phyloP scores from a whole-genome alignment of 495 filamentous ascomycete genomes.

The Tetracladium marchalianum region DNA sequence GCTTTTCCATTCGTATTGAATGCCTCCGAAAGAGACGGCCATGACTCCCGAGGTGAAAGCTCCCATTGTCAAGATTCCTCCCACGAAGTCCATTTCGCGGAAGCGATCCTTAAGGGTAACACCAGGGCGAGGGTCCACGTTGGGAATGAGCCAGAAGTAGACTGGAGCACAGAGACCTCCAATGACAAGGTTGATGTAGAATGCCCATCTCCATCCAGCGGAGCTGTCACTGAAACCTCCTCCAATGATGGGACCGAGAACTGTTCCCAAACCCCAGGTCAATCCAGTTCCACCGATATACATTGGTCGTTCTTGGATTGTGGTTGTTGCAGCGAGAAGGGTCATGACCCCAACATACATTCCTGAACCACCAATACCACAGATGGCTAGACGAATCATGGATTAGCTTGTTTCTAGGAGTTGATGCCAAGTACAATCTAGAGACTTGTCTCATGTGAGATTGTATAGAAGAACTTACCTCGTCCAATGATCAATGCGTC shows the following conservation, averaged over 20 bases:
- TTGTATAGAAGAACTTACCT: slow-evolving; percentile 1
- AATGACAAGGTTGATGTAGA: slow-evolving; percentile 62
- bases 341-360: slow-evolving; percentile 43
- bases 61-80: slow-evolving; percentile 31
- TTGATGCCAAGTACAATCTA: slow-evolving; percentile 21
- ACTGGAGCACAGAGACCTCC: slow-evolving; percentile 43
- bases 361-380: slow-evolving; percentile 33
- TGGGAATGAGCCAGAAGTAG: slow-evolving; percentile 46
- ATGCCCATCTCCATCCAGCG: slow-evolving; percentile 56
- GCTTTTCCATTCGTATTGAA: slow-evolving; percentile 40
- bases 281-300: slow-evolving; percentile 36
- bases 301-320: slow-evolving; percentile 30
- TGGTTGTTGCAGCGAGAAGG: slow-evolving; percentile 32
- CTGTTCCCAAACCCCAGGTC: slow-evolving; percentile 41
- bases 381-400: slow-evolving; percentile 13
- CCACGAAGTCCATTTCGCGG: slow-evolving; percentile 33
- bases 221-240: slow-evolving; percentile 46
- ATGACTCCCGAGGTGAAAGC: slow-evolving; percentile 34
- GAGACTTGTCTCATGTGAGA: no score
- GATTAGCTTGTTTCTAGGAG: no score
- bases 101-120: slow-evolving; percentile 26
- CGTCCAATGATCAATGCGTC: slow-evolving; percentile 44
- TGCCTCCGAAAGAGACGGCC: slow-evolving; percentile 46
- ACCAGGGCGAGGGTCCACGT: slow-evolving; percentile 32
- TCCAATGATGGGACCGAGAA: slow-evolving; percentile 52